phyloP scores from a whole-genome alignment of 2,329 filamentous ascomycete genomes.

The Colletotrichum tabaci region DNA sequence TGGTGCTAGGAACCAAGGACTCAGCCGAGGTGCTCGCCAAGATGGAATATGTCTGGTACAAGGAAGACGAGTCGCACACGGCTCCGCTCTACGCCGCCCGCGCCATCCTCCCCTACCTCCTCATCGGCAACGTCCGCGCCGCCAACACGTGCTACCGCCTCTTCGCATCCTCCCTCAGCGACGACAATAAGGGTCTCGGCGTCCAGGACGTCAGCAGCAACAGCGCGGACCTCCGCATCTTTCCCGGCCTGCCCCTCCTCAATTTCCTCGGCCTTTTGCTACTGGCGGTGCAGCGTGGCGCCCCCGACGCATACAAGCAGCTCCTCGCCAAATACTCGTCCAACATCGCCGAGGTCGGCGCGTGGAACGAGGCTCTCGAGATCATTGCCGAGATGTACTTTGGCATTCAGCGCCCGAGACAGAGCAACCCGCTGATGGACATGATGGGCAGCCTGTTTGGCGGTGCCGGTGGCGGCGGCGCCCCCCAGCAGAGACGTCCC shows the following conservation, averaged over 20 bases:
- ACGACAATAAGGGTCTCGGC: constrained; percentile 68
- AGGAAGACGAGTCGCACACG: constrained; percentile 87
- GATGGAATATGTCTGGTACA: constrained; percentile 96
- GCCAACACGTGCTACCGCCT: constrained; percentile 87
- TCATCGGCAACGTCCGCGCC: constrained; percentile 90
- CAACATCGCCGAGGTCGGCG: constrained; percentile 82
- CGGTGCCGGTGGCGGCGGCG: constrained; percentile 72
- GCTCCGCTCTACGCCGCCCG: constrained; percentile 89
- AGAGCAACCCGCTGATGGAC: constrained; percentile 94
- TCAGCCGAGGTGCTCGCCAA: constrained; percentile 84
- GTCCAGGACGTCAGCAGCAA: constrained; percentile 86
- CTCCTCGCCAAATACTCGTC: constrained; percentile 85
- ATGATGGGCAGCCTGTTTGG: constrained; percentile 99
- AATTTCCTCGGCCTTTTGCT: constrained; percentile 93
- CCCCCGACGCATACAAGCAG: constrained; percentile 84
- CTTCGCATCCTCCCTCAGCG: constrained; percentile 58
- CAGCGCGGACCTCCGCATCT: constrained; percentile 82
- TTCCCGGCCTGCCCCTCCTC: constrained; percentile 91
- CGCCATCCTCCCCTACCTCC: constrained; percentile 90
- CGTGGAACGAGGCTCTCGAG: constrained; percentile 87
- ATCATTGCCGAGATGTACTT: constrained; percentile 98
- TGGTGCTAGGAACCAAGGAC: constrained; percentile 90
- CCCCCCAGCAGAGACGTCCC: constrained; percentile 56
- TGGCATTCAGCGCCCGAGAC: constrained; percentile 86
- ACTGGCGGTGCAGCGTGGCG: constrained; percentile 85